Evolutionary conservation across 2,329 filamentous ascomycete species (phyloP).

Genomic region (Diplodia corticola): DNA sequence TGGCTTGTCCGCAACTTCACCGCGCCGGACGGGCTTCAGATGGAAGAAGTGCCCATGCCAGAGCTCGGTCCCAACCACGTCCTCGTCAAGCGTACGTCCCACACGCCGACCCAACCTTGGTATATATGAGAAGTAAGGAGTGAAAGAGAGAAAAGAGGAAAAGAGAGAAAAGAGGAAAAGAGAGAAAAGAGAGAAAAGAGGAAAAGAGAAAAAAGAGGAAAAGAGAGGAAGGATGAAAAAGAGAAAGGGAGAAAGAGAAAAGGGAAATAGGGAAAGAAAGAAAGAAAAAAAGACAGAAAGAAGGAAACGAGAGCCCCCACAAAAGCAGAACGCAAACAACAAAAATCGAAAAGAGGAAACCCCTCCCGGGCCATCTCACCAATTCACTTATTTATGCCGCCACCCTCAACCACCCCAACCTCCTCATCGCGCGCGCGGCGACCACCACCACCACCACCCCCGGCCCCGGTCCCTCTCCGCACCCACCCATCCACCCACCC

Average conservation of each 20-base stretch:
- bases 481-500: too few species aligned
- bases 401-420: constrained; percentile 53
- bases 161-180: neutral
- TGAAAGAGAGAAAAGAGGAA: neutral
- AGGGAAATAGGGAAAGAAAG: too few species aligned
- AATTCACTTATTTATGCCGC: constrained; percentile 34
- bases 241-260: neutral
- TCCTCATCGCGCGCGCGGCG: constrained; percentile 44
- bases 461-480: constrained; percentile 44
- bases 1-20: constrained; percentile 9
- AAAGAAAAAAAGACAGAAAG: too few species aligned
- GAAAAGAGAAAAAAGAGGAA: neutral
- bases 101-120: neutral
- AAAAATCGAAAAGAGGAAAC: too few species aligned
- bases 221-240: neutral
- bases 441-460: too few species aligned
- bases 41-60: constrained; percentile 54
- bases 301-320: neutral
- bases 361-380: too few species aligned
- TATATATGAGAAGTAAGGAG: too few species aligned
- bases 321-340: neutral
- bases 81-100: constrained; percentile 62
- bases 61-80: constrained; percentile 69
- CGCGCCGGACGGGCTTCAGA: neutral
- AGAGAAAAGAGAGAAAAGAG: neutral